A percentile compares a stretch with the other conserved stretches of the same genome.
Evolutionary conservation across 768 basidiomycete species (phyloP).

Genomic region (Pholiota conissans): DNA sequence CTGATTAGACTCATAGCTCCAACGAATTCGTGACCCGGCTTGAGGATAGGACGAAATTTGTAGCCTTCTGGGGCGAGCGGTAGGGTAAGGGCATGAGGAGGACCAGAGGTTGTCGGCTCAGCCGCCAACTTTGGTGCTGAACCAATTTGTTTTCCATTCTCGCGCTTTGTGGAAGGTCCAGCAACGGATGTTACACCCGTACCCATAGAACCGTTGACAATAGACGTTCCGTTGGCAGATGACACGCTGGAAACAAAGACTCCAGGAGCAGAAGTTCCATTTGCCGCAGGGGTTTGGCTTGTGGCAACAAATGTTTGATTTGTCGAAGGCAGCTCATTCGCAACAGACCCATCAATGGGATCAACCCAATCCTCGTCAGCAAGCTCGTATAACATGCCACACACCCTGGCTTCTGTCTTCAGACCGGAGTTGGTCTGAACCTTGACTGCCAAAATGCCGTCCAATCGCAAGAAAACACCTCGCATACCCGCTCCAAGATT

Average conservation of each 20-base stretch:
- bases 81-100: slow-evolving; percentile 16
- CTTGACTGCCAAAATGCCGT: slow-evolving; percentile 66
- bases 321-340: no score
- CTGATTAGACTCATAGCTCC: slow-evolving; percentile 70
- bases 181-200: no score
- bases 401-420: slow-evolving; percentile 64
- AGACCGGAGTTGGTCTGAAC: slow-evolving; percentile 37
- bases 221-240: no score
- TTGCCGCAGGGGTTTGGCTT: neutral
- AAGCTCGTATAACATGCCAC: slow-evolving; percentile 77
- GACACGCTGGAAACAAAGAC: no score
- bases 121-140: neutral
- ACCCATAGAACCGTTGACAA: no score
- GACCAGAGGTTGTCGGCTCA: slow-evolving; percentile 3
- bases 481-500: slow-evolving; percentile 55
- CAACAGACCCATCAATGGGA: slow-evolving; percentile 13
- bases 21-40: slow-evolving; percentile 60
- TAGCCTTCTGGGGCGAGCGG: slow-evolving; percentile 70
- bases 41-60: slow-evolving; percentile 67
- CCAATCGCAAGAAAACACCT: slow-evolving; percentile 72
- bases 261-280: neutral
- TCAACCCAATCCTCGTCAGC: slow-evolving; percentile 75
- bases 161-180: neutral
- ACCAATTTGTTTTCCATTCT: neutral
- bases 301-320: neutral